Conservation (phyloP, 495 filamentous ascomycete species). For the Podospora fimiseda region DNA sequence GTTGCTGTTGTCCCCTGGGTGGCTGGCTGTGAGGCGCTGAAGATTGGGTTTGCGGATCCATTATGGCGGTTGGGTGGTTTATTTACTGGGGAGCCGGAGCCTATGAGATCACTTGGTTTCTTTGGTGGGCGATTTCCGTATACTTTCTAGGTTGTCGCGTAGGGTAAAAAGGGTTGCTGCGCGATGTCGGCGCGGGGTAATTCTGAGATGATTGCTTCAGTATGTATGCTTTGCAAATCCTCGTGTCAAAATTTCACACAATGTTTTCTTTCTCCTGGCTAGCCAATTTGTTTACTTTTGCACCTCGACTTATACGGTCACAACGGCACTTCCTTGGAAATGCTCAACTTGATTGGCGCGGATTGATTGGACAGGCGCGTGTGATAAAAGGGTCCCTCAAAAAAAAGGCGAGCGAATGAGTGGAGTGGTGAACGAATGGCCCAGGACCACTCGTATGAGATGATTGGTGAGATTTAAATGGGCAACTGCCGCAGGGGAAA, state of each 20-base stretch:
- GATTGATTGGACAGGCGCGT: slow-evolving; percentile 28
- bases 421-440: slow-evolving; percentile 26
- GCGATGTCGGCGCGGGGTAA: neutral
- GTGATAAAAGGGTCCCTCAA: slow-evolving; percentile 15
- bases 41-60: slow-evolving; percentile 44
- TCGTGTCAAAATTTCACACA: neutral
- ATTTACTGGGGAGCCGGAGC: neutral
- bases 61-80: neutral
- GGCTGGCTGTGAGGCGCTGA: slow-evolving; percentile 31
- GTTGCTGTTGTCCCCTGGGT: slow-evolving; percentile 37
- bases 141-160: no score
- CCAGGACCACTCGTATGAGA: slow-evolving; percentile 35
- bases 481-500: slow-evolving; percentile 10
- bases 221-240: no score
- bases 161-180: neutral
- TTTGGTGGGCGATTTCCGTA: neutral
- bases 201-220: no score
- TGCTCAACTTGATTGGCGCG: slow-evolving; percentile 26
- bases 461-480: slow-evolving; percentile 33
- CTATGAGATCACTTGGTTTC: neutral
- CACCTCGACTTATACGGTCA: slow-evolving; percentile 10
- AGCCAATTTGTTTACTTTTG: slow-evolving; percentile 28
- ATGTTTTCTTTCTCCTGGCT: neutral
- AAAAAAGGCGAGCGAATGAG: slow-evolving; percentile 20
- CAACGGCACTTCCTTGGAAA: slow-evolving; percentile 14